Percentiles rank a stretch among this genome's conserved stretches.
phyloP scores from a whole-genome alignment of 345 rosid genomes.

The Viola odorata region DNA sequence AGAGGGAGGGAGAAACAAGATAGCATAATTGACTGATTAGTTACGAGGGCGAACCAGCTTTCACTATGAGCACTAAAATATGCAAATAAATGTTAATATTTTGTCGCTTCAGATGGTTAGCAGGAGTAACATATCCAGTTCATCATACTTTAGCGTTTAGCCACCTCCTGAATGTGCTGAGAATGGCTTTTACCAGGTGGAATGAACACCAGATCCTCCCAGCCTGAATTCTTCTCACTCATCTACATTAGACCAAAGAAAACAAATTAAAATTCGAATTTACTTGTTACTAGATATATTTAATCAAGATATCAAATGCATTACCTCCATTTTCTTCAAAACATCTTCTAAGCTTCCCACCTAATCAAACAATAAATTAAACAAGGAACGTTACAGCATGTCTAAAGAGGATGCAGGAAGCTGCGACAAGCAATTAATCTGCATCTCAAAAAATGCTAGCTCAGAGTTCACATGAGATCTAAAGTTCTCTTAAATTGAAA shows the following conservation, averaged over 20 bases:
- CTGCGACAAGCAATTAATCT: too few species aligned
- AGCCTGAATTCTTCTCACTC: slow-evolving; percentile 83
- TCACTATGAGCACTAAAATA: slow-evolving; percentile 2
- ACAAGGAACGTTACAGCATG: background rate
- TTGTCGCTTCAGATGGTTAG: slow-evolving; percentile 1
- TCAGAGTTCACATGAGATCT: background rate
- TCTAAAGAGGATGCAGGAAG: too few species aligned
- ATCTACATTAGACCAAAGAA: slow-evolving; percentile 34
- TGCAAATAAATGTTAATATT: slow-evolving; percentile 12
- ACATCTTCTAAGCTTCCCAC: slow-evolving; percentile 95
- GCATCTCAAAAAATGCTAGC: too few species aligned
- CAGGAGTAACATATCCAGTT: slow-evolving; percentile 8
- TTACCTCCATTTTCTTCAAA: slow-evolving; percentile 88
- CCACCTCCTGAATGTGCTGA: slow-evolving; percentile 77
- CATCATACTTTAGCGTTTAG: slow-evolving; percentile 32
- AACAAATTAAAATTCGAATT: slow-evolving; percentile 9
- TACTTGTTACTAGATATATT: background rate
- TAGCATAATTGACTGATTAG: slow-evolving; percentile 5
- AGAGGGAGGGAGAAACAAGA: background rate
- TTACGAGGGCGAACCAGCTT: slow-evolving; percentile 13
- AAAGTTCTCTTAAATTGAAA: too few species aligned
- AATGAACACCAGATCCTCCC: slow-evolving; percentile 92
- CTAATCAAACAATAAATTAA: slow-evolving; percentile 35
- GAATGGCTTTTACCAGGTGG: slow-evolving; percentile 91
- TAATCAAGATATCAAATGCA: background rate